Evolutionary conservation across 2,329 filamentous ascomycete species (phyloP).

Genomic region (Cucurbitaria berberidis): DNA sequence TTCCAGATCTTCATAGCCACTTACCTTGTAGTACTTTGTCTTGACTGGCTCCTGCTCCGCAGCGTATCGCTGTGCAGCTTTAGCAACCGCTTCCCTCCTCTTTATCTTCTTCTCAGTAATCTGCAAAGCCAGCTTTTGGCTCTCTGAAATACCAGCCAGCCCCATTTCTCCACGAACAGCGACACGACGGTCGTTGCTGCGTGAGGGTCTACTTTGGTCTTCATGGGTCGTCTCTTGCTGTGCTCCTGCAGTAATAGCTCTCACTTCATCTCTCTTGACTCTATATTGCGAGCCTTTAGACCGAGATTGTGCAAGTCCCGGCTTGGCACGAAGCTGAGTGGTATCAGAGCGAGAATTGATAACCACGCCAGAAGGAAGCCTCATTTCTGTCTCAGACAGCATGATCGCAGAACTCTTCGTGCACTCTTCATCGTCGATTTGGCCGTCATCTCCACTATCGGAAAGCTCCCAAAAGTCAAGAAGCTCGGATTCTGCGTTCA

Average conservation of each 20-base stretch:
- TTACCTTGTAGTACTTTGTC: slow-evolving; percentile 19
- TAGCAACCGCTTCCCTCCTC: slow-evolving; percentile 17
- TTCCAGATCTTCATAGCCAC: background rate
- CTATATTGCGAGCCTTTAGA: slow-evolving; percentile 9
- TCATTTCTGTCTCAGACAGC: slow-evolving; percentile 21
- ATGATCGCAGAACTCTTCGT: slow-evolving; percentile 1
- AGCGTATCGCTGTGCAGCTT: slow-evolving; percentile 14
- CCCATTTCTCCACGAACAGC: slow-evolving; percentile 27
- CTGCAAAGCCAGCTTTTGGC: slow-evolving; percentile 16
- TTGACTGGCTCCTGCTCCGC: slow-evolving; percentile 17
- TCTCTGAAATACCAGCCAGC: slow-evolving; percentile 19
- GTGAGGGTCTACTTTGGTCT: background rate
- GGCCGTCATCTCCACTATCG: slow-evolving; percentile 4
- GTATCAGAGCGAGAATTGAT: slow-evolving; percentile 17
- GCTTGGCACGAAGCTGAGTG: slow-evolving; percentile 13
- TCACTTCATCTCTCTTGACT: slow-evolving; percentile 8
- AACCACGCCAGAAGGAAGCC: slow-evolving; percentile 22
- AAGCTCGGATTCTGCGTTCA: slow-evolving; percentile 42
- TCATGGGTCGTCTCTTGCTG: background rate
- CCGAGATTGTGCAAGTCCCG: slow-evolving; percentile 13
- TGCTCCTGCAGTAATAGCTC: slow-evolving; percentile 2
- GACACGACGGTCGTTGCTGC: slow-evolving; percentile 14
- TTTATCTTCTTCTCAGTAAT: slow-evolving; percentile 26
- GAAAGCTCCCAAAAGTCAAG: slow-evolving; percentile 41
- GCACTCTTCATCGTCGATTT: slow-evolving; percentile 4